Percentiles rank a stretch among this genome's conserved stretches.
phyloP scores from a whole-genome alignment of 2,329 filamentous ascomycete genomes.

The Aureobasidium sp. region DNA sequence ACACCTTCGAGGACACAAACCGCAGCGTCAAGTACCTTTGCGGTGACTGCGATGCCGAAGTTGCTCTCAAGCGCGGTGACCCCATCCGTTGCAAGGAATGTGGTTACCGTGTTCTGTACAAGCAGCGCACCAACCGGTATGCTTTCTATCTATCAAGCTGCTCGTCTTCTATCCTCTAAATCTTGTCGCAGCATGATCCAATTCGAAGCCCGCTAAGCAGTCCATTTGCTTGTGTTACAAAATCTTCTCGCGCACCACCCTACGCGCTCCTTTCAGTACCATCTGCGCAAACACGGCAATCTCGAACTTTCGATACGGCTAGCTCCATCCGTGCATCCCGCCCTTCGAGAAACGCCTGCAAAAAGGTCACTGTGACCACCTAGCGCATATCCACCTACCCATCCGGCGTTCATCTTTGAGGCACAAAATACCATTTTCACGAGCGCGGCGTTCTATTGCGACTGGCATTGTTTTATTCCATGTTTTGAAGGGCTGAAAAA shows the following conservation, averaged over 20 bases:
- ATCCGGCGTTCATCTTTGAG: background rate
- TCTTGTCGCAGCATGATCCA: conserved; percentile 74
- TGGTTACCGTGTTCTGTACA: conserved; percentile 91
- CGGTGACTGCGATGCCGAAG: conserved; percentile 76
- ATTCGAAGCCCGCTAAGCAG: conserved; percentile 75
- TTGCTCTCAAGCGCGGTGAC: conserved; percentile 68
- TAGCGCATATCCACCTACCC: background rate
- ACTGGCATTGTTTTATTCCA: background rate
- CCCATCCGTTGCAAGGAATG: conserved; percentile 86
- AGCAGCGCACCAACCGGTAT: conserved; percentile 94
- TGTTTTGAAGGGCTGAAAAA: background rate
- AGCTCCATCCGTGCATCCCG: background rate
- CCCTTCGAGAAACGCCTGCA: background rate
- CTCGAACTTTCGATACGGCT: background rate
- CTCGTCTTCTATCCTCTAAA: background rate
- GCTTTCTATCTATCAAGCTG: conserved; percentile 25
- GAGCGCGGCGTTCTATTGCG: conserved; percentile 9
- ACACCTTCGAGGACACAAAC: conserved; percentile 42
- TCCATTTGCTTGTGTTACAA: background rate
- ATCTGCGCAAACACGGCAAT: background rate
- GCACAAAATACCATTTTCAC: background rate
- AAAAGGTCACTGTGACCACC: background rate
- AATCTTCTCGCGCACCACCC: background rate
- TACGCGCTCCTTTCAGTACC: background rate
- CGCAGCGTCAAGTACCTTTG: conserved; percentile 51